A percentile compares a stretch with the other conserved stretches of the same genome.
These are phyloP conservation scores for Lecanicillium sp. DNA, from an alignment of 2,329 filamentous ascomycete species.

Conservation along the genomic window DNA sequence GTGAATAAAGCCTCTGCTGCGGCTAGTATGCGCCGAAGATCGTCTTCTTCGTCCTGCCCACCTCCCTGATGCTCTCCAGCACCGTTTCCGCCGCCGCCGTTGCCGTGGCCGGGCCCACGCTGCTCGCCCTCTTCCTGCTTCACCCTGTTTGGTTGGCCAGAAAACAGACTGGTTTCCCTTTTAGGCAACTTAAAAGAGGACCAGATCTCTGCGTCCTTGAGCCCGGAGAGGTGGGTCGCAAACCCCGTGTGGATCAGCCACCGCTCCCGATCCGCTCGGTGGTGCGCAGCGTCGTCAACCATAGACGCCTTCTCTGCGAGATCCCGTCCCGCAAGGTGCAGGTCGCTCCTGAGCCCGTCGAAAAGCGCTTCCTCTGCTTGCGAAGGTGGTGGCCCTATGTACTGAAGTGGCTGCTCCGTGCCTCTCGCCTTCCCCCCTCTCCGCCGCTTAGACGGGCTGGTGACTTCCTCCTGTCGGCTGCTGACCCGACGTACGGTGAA, in stretches of 20 bases:
- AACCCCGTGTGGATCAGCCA: conserved; percentile 3
- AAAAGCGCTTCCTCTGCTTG: neutral
- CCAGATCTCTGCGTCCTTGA: conserved; percentile 3
- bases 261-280: neutral
- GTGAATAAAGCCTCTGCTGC: too few species aligned
- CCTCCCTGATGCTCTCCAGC: too few species aligned
- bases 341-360: neutral
- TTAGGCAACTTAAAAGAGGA: conserved; percentile 2
- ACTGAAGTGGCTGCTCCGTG: too few species aligned
- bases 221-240: conserved; percentile 1
- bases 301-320: neutral
- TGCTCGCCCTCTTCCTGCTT: too few species aligned
- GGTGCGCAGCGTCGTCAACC: neutral
- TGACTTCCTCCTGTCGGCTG: neutral
- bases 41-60: too few species aligned
- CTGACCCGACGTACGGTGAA: conserved; percentile 1
- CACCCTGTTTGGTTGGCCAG: neutral
- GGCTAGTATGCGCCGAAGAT: too few species aligned
- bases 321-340: neutral
- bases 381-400: neutral
- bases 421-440: too few species aligned
- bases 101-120: too few species aligned
- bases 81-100: too few species aligned
- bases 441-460: neutral
- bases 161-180: neutral